Conservation (phyloP, 768 basidiomycete species). For the Lactifluus volemus region DNA sequence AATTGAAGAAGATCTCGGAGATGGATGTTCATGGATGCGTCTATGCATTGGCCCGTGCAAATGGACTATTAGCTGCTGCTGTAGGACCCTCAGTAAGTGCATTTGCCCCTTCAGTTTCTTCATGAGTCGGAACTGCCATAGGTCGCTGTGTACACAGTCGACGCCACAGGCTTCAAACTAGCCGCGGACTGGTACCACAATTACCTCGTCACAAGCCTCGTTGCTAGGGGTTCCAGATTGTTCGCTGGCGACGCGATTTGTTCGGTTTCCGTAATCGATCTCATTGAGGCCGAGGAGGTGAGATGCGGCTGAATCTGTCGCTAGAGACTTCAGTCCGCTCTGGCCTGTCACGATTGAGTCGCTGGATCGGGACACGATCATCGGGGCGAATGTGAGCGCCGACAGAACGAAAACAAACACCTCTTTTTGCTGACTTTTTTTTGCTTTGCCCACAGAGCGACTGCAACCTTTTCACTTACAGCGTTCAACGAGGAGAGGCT, state of each 20-base stretch:
- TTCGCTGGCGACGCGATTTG: constrained; percentile 74
- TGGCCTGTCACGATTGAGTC: constrained; percentile 65
- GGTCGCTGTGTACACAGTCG: constrained; percentile 34
- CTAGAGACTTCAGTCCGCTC: constrained; percentile 66
- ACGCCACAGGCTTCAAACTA: constrained; percentile 33
- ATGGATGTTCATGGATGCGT: constrained; percentile 54
- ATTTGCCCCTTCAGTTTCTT: neutral
- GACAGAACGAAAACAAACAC: neutral
- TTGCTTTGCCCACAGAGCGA: constrained; percentile 38
- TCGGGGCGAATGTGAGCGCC: constrained; percentile 65
- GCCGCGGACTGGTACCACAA: constrained; percentile 71
- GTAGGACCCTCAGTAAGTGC: constrained; percentile 64
- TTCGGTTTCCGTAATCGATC: constrained; percentile 63
- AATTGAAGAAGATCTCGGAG: constrained; percentile 32
- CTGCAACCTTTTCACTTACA: constrained; percentile 59
- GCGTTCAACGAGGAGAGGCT: constrained; percentile 35
- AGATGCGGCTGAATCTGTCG: constrained; percentile 34
- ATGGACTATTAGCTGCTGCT: constrained; percentile 51
- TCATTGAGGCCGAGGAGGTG: constrained; percentile 30
- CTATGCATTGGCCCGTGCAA: constrained; percentile 47
- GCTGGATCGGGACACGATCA: constrained; percentile 42
- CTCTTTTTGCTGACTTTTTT: neutral
- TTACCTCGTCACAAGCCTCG: constrained; percentile 65
- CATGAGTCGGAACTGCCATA: neutral
- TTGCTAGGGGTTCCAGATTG: constrained; percentile 43